Evolutionary conservation across 2,329 filamentous ascomycete species (phyloP), one percentile per base, ranked within the genome.

Genomic region (Berkeleyomyces basicola): DNA sequence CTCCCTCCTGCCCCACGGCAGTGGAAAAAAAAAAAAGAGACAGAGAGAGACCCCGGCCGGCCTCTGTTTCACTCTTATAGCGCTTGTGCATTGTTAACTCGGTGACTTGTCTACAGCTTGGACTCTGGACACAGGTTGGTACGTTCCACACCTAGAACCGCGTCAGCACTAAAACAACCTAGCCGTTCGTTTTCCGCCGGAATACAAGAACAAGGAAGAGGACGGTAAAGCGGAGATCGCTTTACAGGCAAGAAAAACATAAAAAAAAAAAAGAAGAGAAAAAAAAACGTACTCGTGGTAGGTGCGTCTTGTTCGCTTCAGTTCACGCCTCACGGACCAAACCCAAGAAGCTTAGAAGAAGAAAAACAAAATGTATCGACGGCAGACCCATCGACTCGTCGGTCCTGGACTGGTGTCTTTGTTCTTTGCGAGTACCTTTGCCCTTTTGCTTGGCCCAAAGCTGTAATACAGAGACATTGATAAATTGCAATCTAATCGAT

Each of bases 131-230:
- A 33, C 49, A 53, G 33, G 49, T 33, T 53, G 49, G 49, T 11
- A 33, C 49, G 49, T 58, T 43, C 55, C 55, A 43, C 33, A 16
- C 40, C 37, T 10, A 43, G 9, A 58, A 33, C 40, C 16, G 36
- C 36, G 40, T 16, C 33, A 49, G 44, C 53, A 37, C 51, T 58
- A 58, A 39, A 44, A 62, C 37, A 62, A 47, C 39, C 49, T 58
- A 37, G 33, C 51, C 59, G 14, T 39, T 40, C 46, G 46, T 43
- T 51, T 61, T 42, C 49, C 49, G 49, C 49, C 49, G 49, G 49
- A 53, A 16, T n/a, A 42, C 36, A 39, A 37, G 47, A 46, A 47
- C 16, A 53, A 16, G 23, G 49, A 53, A 3, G 2, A 36, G 33
- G 49, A 36, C 49, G 37, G 7, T n/a, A 53, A 36, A 53, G 49